A percentile compares a stretch with the other conserved stretches of the same genome.
These are phyloP conservation scores for Trametes sp. DNA, from an alignment of 1,284 basidiomycete genomes.

Conservation along the genomic window DNA sequence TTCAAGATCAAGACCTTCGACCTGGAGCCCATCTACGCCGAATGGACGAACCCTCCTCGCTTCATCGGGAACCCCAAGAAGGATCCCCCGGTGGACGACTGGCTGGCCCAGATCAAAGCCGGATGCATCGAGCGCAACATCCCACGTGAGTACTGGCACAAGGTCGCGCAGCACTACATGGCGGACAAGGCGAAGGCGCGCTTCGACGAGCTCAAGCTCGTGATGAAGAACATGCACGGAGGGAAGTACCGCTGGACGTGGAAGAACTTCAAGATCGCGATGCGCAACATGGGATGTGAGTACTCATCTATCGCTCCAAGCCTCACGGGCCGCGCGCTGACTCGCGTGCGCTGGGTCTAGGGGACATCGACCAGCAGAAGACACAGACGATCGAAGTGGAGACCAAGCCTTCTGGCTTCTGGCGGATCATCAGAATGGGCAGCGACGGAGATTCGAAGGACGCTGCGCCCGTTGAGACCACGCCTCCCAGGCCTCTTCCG, in stretches of 20 bases:
- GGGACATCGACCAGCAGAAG: constrained; percentile 62
- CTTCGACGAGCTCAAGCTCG: constrained; percentile 71
- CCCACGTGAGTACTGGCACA: constrained; percentile 81
- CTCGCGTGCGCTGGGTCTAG: constrained; percentile 43
- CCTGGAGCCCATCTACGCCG: constrained; percentile 66
- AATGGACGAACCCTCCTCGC: constrained; percentile 68
- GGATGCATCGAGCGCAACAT: constrained; percentile 72
- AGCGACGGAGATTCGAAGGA: constrained; percentile 42
- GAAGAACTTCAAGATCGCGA: constrained; percentile 79
- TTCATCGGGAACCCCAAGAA: constrained; percentile 73
- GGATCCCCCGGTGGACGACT: constrained; percentile 70
- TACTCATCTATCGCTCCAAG: constrained; percentile 32
- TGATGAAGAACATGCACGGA: constrained; percentile 75
- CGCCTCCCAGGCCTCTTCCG: constrained; percentile 28
- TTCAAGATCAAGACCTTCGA: constrained; percentile 80
- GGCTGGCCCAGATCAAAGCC: constrained; percentile 71
- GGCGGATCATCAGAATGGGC: constrained; percentile 65
- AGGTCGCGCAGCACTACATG: constrained; percentile 76
- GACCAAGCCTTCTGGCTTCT: constrained; percentile 59
- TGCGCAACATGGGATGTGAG: constrained; percentile 82
- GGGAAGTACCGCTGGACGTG: constrained; percentile 80
- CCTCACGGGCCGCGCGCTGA: constrained; percentile 4
- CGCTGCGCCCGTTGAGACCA: constrained; percentile 15
- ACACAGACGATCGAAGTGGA: constrained; percentile 70
- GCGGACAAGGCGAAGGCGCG: constrained; percentile 67